These are phyloP conservation scores for Aspergillus udagawae DNA, from an alignment of 2,329 filamentous ascomycete genomes.

Conservation along the genomic window DNA sequence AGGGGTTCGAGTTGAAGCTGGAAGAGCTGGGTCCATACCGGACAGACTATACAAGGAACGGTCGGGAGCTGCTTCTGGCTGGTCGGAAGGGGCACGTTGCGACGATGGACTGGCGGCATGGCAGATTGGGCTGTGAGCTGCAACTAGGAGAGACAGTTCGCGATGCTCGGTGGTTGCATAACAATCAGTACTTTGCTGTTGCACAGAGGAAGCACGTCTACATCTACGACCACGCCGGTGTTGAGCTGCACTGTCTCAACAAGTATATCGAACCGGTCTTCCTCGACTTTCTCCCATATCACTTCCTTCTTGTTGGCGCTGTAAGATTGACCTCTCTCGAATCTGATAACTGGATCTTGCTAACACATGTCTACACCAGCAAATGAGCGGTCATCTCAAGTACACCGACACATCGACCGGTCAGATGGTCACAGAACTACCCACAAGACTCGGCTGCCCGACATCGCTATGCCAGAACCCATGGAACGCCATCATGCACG, in stretches of 20 bases:
- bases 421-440: conserved; percentile 77
- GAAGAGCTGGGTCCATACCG: conserved; percentile 80
- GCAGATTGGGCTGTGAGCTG: conserved; percentile 85
- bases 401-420: conserved; percentile 96
- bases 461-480: conserved; percentile 84
- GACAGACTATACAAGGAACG: conserved; percentile 86
- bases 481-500: conserved; percentile 85
- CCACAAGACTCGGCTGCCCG: conserved; percentile 78
- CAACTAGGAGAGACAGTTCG: conserved; percentile 87
- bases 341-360: background rate
- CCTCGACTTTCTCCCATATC: conserved; percentile 94
- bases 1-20: conserved; percentile 84
- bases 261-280: conserved; percentile 88
- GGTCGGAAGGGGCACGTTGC: conserved; percentile 93
- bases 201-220: conserved; percentile 96
- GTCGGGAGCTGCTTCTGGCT: conserved; percentile 76
- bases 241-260: conserved; percentile 86
- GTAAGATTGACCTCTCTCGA: conserved; percentile 46
- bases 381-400: conserved; percentile 74
- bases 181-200: conserved; percentile 88
- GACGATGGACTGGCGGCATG: conserved; percentile 92
- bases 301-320: conserved; percentile 85
- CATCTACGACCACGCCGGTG: conserved; percentile 88
- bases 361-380: conserved; percentile 53
- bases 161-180: conserved; percentile 88